Base-by-base conservation (phyloP, 1,284 basidiomycete genomes). In the Uromyces viciae-fabae region DNA sequence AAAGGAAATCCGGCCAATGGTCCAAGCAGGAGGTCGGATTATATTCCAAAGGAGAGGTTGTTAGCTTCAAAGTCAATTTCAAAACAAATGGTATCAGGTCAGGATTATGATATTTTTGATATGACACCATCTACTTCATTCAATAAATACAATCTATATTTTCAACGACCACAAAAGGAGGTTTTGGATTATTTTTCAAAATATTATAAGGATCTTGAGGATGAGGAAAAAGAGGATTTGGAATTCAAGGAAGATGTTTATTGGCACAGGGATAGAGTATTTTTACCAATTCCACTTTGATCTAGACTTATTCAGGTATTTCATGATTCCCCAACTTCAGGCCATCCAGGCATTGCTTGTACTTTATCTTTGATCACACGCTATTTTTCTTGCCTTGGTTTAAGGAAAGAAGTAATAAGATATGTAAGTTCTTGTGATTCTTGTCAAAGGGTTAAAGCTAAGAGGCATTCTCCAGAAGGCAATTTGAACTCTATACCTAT, bases 401-500 rank as follows among this genome's bases (percentile, higher is more conserved):
- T 79, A 28, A 17, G 31, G 40, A 3, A 46, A 15, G 49, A 42
- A 11, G 54, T 79, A 5, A 72, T 54, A 1, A 54, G 36, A 5
- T 78, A 56, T 58, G 64, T 78, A 2, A 54, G n/a, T 22, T 22
- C 28, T 36, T 78, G 75, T 42, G 49, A 78, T 25, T 40, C 46
- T 0, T 78, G 46, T 40, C 77, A 79, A n/a, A 0, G 52, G 9
- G 25, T 56, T 1, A 69, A 78, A 14, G 25, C 52, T 33, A 25
- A 25, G 0, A 28, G 52, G 1, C 31, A 33, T 1, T 22, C 17
- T 0, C n/a, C 52, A 33, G 14, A 58, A 62, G 77, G 69, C 0
- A 9, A 49, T 7, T n/a, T 81, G 3, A 52, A 40, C 2, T 31
- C 78, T 0, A 25, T 73, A 14, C 0, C 1, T 3, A 42, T 68